These are phyloP conservation scores for Pezicula carpinea DNA, from an alignment of 2,329 filamentous ascomycete genomes.

Conservation along the genomic window DNA sequence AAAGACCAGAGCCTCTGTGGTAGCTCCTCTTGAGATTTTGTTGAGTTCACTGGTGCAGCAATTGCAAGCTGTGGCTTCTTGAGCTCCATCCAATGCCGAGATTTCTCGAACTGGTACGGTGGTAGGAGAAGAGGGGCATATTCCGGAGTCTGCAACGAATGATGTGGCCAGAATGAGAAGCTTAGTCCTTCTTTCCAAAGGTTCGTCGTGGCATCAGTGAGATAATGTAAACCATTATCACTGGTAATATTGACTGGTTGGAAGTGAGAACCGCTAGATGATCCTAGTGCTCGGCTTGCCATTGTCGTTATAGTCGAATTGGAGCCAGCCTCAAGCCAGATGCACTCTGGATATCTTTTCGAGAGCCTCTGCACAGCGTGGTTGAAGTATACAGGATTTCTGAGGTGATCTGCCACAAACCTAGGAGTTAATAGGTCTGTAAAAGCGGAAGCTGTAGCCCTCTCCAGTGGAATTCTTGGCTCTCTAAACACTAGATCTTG, in stretches of 20 bases:
- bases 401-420: slow-evolving; percentile 16
- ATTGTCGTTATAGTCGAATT: slow-evolving; percentile 1
- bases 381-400: slow-evolving; percentile 23
- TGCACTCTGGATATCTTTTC: slow-evolving; percentile 10
- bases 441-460: not conserved
- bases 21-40: not conserved
- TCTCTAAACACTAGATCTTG: not conserved
- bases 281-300: not conserved
- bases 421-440: not conserved
- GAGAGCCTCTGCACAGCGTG: slow-evolving; percentile 22
- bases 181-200: slow-evolving; percentile 28
- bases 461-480: slow-evolving; percentile 7
- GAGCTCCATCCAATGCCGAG: slow-evolving; percentile 27
- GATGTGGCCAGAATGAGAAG: slow-evolving; percentile 28
- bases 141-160: slow-evolving; percentile 16
- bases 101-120: slow-evolving; percentile 33
- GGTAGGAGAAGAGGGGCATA: slow-evolving; percentile 23
- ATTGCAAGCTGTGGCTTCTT: not conserved
- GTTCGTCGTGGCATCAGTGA: slow-evolving; percentile 19
- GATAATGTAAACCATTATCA: slow-evolving; percentile 7
- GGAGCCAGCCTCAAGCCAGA: slow-evolving; percentile 25
- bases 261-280: slow-evolving; percentile 13
- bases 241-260: slow-evolving; percentile 18
- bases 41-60: not conserved
- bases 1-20: slow-evolving; percentile 10